Evolutionary conservation across 1,284 basidiomycete species (phyloP), one percentile per base, ranked within the genome.

Genomic region (Cryptococcus sp.): DNA sequence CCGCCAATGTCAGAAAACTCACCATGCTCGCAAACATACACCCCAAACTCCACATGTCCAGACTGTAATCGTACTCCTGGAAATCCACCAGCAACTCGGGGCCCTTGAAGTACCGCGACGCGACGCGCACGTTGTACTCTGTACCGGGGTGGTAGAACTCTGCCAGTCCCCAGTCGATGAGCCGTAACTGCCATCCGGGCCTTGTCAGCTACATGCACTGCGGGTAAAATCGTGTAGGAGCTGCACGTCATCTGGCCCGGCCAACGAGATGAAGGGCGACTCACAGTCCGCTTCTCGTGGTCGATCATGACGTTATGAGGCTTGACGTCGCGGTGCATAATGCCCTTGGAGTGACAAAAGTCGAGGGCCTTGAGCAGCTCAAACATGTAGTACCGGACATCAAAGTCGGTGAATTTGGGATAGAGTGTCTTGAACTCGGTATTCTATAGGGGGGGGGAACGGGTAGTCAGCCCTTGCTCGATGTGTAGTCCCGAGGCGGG

Each of bases 251-350:
- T 24, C 28, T 46, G 21, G 13, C 7, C 71, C 7, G 53, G 55
- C 49, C 20, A 59, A 56, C 9, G 38, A 37, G 18, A 3, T 28
- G 15, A 37, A 39, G 1, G 12, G 18, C 24, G 18, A 61, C 81
- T 62, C 71, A 89, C 91, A 82, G 94, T 93, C 72, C 91, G 87
- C 76, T 89, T 88, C 71, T 97, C 91, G 72, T 98, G 94, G 78
- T 98, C 96, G 77, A 98, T 98, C 93, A 98, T 98, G 57, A 98
- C 94, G 76, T 98, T 98, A 79, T 97, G 93, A 4, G 96, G 95
- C 77, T 98, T 98, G 63, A 98, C 95, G 75, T 98, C 96, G 62
- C 96, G 85, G 75, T 98, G 96, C 93, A 98, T 98, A 76, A 98
- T 98, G 13, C 95, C 95, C 66, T 94, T 90, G 36, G 95, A 98